A percentile compares a stretch with the other conserved stretches of the same genome.
These are phyloP conservation scores for Tetrapisispora fleetii DNA, from an alignment of 805 yeast species.

Conservation along the genomic window DNA sequence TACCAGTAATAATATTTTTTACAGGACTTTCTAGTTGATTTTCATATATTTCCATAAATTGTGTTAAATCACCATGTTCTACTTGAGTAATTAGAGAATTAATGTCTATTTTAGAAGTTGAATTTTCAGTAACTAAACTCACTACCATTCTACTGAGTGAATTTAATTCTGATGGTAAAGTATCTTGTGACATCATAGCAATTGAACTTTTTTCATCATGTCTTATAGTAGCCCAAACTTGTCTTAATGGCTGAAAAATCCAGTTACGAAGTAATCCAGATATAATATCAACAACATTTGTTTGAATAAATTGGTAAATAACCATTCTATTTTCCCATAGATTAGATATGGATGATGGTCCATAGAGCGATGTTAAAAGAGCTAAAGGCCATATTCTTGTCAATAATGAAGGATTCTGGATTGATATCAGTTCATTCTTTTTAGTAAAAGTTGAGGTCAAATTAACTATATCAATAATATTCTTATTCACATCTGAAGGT, in stretches of 20 bases:
- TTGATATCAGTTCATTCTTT: background rate
- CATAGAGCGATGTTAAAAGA: constrained; percentile 35
- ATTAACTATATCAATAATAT: constrained; percentile 5
- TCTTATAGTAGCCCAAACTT: constrained; percentile 69
- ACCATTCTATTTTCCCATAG: constrained; percentile 43
- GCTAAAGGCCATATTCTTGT: constrained; percentile 62
- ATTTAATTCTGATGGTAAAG: constrained; percentile 65
- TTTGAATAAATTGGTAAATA: constrained; percentile 46
- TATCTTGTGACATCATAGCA: constrained; percentile 69
- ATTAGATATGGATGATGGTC: constrained; percentile 40
- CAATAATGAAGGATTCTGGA: constrained; percentile 32
- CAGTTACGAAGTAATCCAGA: constrained; percentile 69
- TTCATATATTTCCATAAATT: constrained; percentile 76
- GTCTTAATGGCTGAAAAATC: constrained; percentile 66
- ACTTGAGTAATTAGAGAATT: constrained; percentile 35
- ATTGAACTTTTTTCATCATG: constrained; percentile 69
- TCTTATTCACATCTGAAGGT: constrained; percentile 1
- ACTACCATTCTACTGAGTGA: constrained; percentile 83
- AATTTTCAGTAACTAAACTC: constrained; percentile 32
- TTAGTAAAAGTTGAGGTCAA: constrained; percentile 5
- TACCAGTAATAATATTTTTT: constrained; percentile 51
- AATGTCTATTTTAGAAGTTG: constrained; percentile 11
- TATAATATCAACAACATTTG: constrained; percentile 53
- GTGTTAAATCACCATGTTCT: constrained; percentile 65
- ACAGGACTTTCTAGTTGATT: constrained; percentile 62